Base-by-base conservation (phyloP, 176 grass and related monocot genomes). In the Puya raimondii region DNA sequence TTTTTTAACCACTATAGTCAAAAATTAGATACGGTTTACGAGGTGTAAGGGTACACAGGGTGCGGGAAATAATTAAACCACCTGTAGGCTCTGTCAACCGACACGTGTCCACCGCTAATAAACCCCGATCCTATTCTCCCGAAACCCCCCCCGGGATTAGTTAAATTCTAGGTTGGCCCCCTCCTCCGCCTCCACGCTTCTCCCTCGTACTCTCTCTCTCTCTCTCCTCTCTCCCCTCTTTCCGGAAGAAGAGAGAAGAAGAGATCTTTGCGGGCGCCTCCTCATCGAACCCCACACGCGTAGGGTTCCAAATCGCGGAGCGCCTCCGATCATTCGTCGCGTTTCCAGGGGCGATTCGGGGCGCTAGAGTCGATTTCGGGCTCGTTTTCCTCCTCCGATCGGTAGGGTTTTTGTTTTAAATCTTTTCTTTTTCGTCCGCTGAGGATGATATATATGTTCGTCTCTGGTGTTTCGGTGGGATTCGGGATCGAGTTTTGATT, bases 201-300 rank as follows among this genome's bases (percentile, higher is more conserved):
- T 23, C 78, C 69, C 64, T 42, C 33, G 33, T 42, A 42, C 73
- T 66, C 73, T 76, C 72, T 64, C 50, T 63, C 50, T 23, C 51
- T 78, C 11, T 49, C 66, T 52, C 52, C 63, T 33, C 68, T 54
- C 70, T 20, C 51, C 42, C 63, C 70, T 10, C 64, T 64, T 16
- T 42, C 48, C 33, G 63, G 53, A 79, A 79, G 63, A 50, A 50
- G 67, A 67, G 48, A 50, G 71, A 66, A 68, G 64, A 23, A 48
- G 79, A 74, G 71, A 50, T 66, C 72, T 57, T 29, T n/a, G 23
- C 79, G 71, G 79, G 71, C 54, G 70, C 50, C 23, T 25, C 29
- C 52, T 33, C n/a, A 20, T 2, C 7, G 27, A 10, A 10, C 49
- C 64, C 2, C 52, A 68, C 47, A 49, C 17, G 26, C 11, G 42